A percentile compares a stretch with the other conserved stretches of the same genome.
phyloP scores from a whole-genome alignment of 768 basidiomycete genomes.

The Hypsizygus marmoreus region DNA sequence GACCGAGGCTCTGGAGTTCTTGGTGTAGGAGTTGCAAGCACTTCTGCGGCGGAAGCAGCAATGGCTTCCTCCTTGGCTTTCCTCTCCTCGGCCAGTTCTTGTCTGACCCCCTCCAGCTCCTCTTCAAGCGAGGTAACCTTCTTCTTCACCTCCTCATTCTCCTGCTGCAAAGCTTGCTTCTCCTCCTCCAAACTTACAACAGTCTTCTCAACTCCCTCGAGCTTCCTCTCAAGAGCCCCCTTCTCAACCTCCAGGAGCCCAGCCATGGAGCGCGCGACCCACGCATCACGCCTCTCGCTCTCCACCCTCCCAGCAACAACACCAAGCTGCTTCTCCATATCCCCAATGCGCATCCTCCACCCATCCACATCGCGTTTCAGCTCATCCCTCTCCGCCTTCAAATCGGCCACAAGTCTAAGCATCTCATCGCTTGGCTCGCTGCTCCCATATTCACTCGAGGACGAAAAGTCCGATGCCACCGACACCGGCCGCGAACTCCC shows the following conservation, averaged over 20 bases:
- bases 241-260: conserved; percentile 71
- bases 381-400: conserved; percentile 88
- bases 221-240: conserved; percentile 49
- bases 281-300: conserved; percentile 78
- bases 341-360: conserved; percentile 77
- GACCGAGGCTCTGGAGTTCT: conserved; percentile 31
- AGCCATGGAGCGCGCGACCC: conserved; percentile 77
- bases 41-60: conserved; percentile 24
- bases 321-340: conserved; percentile 70
- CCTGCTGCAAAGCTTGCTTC: conserved; percentile 31
- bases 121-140: conserved; percentile 47
- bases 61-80: conserved; percentile 16
- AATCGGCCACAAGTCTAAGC: conserved; percentile 70
- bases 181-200: conserved; percentile 29
- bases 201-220: conserved; percentile 39
- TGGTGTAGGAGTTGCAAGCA: conserved; percentile 50
- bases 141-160: conserved; percentile 37
- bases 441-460: conserved; percentile 34
- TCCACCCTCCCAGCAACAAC: conserved; percentile 72
- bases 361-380: conserved; percentile 86
- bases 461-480: conserved; percentile 44
- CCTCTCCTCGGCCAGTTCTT: conserved; percentile 31
- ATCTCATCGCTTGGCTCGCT: conserved; percentile 74
- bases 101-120: conserved; percentile 42
- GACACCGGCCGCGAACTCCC: conserved; percentile 55